Conservation (phyloP, 1,139 yeast genomes). For the Diutina ranongensis region DNA sequence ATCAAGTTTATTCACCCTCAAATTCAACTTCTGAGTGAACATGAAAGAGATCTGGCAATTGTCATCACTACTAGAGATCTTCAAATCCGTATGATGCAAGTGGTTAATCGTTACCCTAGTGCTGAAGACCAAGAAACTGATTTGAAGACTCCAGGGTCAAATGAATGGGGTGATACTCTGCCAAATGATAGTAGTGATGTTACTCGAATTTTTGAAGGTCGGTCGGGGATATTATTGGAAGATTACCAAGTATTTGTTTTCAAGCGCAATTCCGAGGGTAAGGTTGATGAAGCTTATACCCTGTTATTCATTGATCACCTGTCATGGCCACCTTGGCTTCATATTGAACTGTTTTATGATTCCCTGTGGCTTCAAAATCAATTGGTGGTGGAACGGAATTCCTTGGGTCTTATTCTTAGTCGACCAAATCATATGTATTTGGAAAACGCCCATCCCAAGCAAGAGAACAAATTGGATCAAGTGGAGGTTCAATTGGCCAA, state of each 20-base stretch:
- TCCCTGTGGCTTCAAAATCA: slow-evolving; percentile 42
- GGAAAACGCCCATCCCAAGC: slow-evolving; percentile 5
- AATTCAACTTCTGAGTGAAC: slow-evolving; percentile 26
- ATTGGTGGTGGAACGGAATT: slow-evolving; percentile 50
- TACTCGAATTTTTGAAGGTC: neutral
- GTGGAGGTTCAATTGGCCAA: slow-evolving; percentile 52
- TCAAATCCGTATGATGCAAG: neutral
- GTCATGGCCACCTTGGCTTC: slow-evolving; percentile 81
- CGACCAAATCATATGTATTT: slow-evolving; percentile 50
- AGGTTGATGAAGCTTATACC: neutral
- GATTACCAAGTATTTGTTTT: slow-evolving; percentile 4
- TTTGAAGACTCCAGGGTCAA: neutral
- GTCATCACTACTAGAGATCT: neutral
- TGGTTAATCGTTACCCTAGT: neutral
- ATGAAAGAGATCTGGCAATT: slow-evolving; percentile 18
- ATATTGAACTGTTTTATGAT: slow-evolving; percentile 63
- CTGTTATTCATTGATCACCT: slow-evolving; percentile 1
- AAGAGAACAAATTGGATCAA: slow-evolving; percentile 16
- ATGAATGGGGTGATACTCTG: neutral
- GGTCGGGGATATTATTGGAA: slow-evolving; percentile 4
- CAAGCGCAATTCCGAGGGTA: neutral
- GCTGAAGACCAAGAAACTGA: neutral
- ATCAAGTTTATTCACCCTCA: slow-evolving; percentile 35
- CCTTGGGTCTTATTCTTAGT: slow-evolving; percentile 50
- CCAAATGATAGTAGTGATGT: neutral